Evolutionary conservation across 768 basidiomycete species (phyloP), one percentile per base, ranked within the genome.

Genomic region (Mycena kentingensis): DNA sequence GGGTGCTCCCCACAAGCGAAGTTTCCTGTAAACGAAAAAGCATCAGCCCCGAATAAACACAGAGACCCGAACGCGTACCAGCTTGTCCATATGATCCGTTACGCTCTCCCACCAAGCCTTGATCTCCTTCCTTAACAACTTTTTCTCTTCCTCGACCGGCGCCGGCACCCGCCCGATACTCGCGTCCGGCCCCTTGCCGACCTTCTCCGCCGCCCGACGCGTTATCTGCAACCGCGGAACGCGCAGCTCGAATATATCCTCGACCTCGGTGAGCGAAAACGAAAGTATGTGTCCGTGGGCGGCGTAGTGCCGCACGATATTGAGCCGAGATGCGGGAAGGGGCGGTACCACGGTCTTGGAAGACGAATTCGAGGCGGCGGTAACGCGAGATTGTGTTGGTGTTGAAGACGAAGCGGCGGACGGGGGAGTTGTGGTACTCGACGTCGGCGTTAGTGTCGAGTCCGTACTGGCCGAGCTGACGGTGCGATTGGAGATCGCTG

Each of bases 61-160:
- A 18, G 48, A 4, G n/a, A 45, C 6, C 38, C 10, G 25, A 15
- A 19, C 12, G 71, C 81, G 24, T 51, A 85, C 85, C 54, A 88
- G 68, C 54, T 75, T 73, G 57, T 85, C 82, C 55, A 90, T 70
- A 62, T 83, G 77, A 47, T 82, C 80, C 1, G 80, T 72, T 6
- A 88, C 67, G 16, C 77, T 76, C 58, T 83, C 79, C 86, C 86
- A 89, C 83, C 85, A 88, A 27, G 56, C 60, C 63, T 73, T 77
- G 53, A 89, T 87, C 63, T 89, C 83, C 49, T 73, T 67, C 51
- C 83, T 66, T n/a, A 88, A 65, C 3, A 66, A 58, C 32, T 73
- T 73, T 65, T 77, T 83, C 54, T 79, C 79, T 19, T 72, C 71
- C 27, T 70, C 73, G 12, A 54, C 62, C 6, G 67, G 41, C 8